Evolutionary conservation across 2,329 filamentous ascomycete genomes (phyloP).

Genomic region (Scytalidium lignicola): DNA sequence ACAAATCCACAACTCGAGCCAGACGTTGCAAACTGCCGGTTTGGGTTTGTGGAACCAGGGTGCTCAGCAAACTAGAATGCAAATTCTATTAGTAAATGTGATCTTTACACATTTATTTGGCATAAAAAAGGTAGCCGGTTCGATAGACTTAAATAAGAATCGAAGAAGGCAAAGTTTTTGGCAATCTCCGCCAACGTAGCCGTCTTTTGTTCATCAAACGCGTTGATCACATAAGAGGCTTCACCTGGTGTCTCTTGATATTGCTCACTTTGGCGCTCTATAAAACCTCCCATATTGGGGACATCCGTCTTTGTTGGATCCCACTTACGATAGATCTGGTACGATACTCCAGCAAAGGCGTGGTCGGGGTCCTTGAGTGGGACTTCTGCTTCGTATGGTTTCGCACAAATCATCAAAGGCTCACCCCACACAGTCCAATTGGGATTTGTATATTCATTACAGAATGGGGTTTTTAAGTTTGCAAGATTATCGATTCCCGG

Average conservation of each 20-base stretch:
- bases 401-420: slow-evolving; percentile 30
- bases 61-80: slow-evolving; percentile 28
- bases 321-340: slow-evolving; percentile 34
- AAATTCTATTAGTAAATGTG: neutral
- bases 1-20: slow-evolving; percentile 30
- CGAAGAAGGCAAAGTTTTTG: slow-evolving; percentile 33
- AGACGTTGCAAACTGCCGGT: slow-evolving; percentile 34
- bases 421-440: slow-evolving; percentile 33
- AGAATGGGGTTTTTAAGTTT: slow-evolving; percentile 23
- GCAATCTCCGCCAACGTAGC: slow-evolving; percentile 29
- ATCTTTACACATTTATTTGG: too few species aligned
- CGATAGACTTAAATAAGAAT: slow-evolving; percentile 27
- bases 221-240: slow-evolving; percentile 32
- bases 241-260: slow-evolving; percentile 31
- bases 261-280: slow-evolving; percentile 32
- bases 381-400: slow-evolving; percentile 31
- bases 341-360: slow-evolving; percentile 12
- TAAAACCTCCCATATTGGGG: slow-evolving; percentile 33
- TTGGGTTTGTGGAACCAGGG: slow-evolving; percentile 35
- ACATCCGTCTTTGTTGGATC: slow-evolving; percentile 29
- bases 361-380: slow-evolving; percentile 32
- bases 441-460: slow-evolving; percentile 33
- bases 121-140: too few species aligned
- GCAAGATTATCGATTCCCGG: slow-evolving; percentile 31
- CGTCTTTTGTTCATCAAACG: slow-evolving; percentile 31